Evolutionary conservation across 148 eudicot species (phyloP), one percentile per base, ranked within the genome.

Genomic region (Drosera capensis): DNA sequence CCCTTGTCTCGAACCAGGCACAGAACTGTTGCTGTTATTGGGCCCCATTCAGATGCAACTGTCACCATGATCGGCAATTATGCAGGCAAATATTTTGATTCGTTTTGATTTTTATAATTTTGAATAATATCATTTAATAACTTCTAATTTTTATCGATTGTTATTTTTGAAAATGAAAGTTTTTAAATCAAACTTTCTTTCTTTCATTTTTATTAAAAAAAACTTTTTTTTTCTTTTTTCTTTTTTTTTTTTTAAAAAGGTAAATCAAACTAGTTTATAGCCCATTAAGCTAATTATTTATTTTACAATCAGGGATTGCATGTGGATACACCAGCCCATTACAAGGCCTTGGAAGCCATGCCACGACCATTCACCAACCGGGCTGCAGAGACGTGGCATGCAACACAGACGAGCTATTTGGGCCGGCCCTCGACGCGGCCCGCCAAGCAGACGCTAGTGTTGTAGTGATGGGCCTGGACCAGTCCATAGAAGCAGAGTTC

Each of bases 401-500:
- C 60, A 49, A 15, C 2, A 59, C 47, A 9, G 80, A 70, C 46
- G 14, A 43, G 3, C 62, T 62, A 8, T 84, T 90, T 40, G 69
- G 58, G 34, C 71, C 52, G 11, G 97, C 97, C 4, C 58, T 80
- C 43, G 56, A 53, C 0, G 95, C 88, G 3, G 84, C 97, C 12
- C 59, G 69, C 17, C 57, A 69, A 46, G 93, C 95, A 0, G 93
- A 84, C 21, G 88, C 88, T 0, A 78, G 87, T 0, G 55, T 84
- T 5, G 52, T 90, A 0, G 49, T 90, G 5, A 80, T 90, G 95
- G 97, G 97, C 18, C 67, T 84, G 38, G 93, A 84, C 53, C 93
- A 84, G 67, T 78, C 97, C 14, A 80, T 90, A 8, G 97, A 90
- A 64, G 93, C 95, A 0, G 97, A 90, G 65, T 78, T 73, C 54